Evolutionary conservation across 2,329 filamentous ascomycete genomes (phyloP), one percentile per base, ranked within the genome.

Genomic region (Fusarium staphyleae): DNA sequence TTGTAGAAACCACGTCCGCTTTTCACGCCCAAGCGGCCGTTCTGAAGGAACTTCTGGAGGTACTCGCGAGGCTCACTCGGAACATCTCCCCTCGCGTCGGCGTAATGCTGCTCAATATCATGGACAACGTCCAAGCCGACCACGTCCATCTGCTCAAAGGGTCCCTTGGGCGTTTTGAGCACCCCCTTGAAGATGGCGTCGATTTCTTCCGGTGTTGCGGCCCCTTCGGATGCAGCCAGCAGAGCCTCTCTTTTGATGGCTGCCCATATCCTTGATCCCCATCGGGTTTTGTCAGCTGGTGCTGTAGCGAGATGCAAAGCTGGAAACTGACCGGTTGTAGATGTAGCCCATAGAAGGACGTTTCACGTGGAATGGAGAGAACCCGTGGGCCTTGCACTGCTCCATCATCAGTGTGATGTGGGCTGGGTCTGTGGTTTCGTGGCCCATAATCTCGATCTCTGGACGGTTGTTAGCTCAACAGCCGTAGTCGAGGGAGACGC

Each of bases 361-460:
- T 46, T 65, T 69, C 0, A 71, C 69, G 14, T 70, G 66, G 22
- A 69, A 71, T 1, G 69, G 69, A 0, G 66, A 65, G 33, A 71
- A 71, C 0, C 67, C 66, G 3, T 71, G 69, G 1, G 45, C 53
- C 9, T 65, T 68, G 44, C 66, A 68, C 35, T 55, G 57, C 4
- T 58, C 52, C 57, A 70, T 63, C 56, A 71, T 61, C 2, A 60
- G 10, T 4, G 53, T 46, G 15, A 71, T 62, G 15, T 52, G 51
- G 1, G 49, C 36, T 22, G 60, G 29, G 3, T 68, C 36, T 4
- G 69, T 71, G 1, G 44, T 50, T 14, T 66, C 56, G 16, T 71
- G 69, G 7, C 69, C 69, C 69, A 71, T 71, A n/a, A 71, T 65
- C 36, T 71, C 69, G 11, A 71, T 63, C 34, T 69, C 59, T 63